Evolutionary conservation across 2,329 filamentous ascomycete genomes (phyloP), one percentile per base, ranked within the genome.

Genomic region (Trichoderma sp.): DNA sequence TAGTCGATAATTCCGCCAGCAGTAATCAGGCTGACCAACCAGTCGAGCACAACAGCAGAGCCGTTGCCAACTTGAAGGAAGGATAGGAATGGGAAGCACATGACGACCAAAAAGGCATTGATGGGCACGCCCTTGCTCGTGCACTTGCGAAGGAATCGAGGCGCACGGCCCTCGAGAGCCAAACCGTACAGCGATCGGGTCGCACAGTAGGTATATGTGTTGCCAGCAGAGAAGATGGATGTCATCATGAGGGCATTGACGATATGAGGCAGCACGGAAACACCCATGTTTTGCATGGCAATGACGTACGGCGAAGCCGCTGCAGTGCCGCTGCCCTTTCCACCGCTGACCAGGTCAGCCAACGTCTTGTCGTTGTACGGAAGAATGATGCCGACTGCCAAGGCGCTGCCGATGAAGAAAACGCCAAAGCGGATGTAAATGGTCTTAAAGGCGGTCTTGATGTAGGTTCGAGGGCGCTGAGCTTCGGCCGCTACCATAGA

Each of bases 341-440:
- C 72, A 4, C 87, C 85, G 7, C 84, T 83, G 75, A 91, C 89
- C 1, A 89, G 89, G 6, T 24, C 64, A 9, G 82, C 84, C 75
- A 94, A 85, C 14, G 86, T 87, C 0, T 85, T 79, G 79, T 94
- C 91, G 76, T 93, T 89, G 81, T 91, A 91, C 4, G 93, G 87
- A 66, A 94, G 87, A 64, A 93, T 83, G 65, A 94, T 92, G 21
- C 91, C 92, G 29, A 93, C 89, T 33, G 87, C 88, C 1, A 95
- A 85, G 2, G 92, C 90, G 6, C 92, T 92, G 3, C 93, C 87
- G 29, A 94, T 88, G 83, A 94, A 94, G 84, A 95, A 94, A 18
- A 91, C 83, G 2, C 90, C 92, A 67, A 95, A 88, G 62, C 93
- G 90, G 81, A 91, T 93, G 83, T 94, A 94, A 7, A 94, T 91